Evolutionary conservation across 1,139 yeast species (phyloP).

Genomic region (Geotrichum restrictum): DNA sequence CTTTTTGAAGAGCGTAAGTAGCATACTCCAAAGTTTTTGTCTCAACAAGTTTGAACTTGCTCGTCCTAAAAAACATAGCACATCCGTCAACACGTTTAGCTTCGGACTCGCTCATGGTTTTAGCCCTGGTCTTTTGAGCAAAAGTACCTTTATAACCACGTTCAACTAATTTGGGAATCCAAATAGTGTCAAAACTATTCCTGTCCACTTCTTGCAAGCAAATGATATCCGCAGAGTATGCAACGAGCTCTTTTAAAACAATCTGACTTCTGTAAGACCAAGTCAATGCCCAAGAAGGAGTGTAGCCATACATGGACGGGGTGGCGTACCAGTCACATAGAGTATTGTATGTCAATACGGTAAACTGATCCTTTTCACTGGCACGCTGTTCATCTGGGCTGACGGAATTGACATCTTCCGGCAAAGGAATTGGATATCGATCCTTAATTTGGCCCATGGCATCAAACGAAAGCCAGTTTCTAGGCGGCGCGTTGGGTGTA

Average conservation of each 20-base stretch:
- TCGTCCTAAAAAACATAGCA: slow-evolving; percentile 76
- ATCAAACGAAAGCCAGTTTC: slow-evolving; percentile 77
- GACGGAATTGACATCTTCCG: slow-evolving; percentile 1
- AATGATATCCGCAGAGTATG: slow-evolving; percentile 65
- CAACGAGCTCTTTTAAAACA: slow-evolving; percentile 66
- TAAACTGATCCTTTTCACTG: slow-evolving; percentile 43
- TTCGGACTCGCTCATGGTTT: slow-evolving; percentile 80
- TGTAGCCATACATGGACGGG: slow-evolving; percentile 82
- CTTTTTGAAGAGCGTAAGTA: slow-evolving; percentile 80
- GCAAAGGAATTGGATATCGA: slow-evolving; percentile 20
- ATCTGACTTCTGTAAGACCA: slow-evolving; percentile 88
- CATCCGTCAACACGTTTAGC: slow-evolving; percentile 95
- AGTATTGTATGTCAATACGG: slow-evolving; percentile 82
- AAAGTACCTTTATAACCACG: slow-evolving; percentile 78
- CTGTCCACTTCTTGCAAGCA: slow-evolving; percentile 97
- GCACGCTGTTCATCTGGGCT: slow-evolving; percentile 24
- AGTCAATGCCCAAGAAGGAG: slow-evolving; percentile 94
- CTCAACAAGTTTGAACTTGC: slow-evolving; percentile 65
- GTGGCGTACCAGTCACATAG: slow-evolving; percentile 96
- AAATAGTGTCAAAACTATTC: slow-evolving; percentile 75
- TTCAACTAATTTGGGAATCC: slow-evolving; percentile 70
- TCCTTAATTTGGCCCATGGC: slow-evolving; percentile 56
- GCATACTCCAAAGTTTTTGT: slow-evolving; percentile 80
- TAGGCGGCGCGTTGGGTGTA: slow-evolving; percentile 52
- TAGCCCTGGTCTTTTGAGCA: slow-evolving; percentile 85